Conservation (phyloP, 441 rosid species). For the Eruca vesicaria region DNA sequence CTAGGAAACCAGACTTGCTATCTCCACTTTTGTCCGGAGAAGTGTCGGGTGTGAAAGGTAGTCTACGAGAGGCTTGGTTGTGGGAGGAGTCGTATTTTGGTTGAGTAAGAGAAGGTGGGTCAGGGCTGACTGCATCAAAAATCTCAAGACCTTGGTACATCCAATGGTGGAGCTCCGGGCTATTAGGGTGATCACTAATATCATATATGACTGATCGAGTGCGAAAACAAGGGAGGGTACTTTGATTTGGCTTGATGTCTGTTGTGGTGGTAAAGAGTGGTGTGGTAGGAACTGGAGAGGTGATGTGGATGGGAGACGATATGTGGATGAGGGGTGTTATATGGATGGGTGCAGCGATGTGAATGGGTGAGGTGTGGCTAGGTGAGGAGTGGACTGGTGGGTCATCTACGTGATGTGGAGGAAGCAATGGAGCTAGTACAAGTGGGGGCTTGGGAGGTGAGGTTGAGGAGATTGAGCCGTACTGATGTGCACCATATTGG, state of each 20-base stretch:
- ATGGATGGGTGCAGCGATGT: no score
- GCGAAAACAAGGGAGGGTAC: no score
- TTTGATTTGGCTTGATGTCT: no score
- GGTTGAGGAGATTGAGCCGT: no score
- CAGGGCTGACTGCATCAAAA: background rate
- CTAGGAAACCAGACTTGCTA: background rate
- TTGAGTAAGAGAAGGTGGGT: background rate
- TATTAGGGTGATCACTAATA: background rate
- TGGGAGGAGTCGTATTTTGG: background rate
- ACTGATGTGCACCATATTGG: no score
- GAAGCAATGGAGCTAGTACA: no score
- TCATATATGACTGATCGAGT: background rate
- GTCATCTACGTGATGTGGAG: no score
- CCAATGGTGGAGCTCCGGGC: background rate
- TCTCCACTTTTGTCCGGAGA: background rate
- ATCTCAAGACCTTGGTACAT: background rate
- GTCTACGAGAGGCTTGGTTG: background rate
- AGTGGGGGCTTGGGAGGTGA: no score
- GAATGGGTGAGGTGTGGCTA: no score
- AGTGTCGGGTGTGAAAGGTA: background rate
- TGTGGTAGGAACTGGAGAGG: background rate
- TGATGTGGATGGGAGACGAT: background rate
- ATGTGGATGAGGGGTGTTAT: no score
- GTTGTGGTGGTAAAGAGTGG: no score
- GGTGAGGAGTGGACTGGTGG: no score